Base-by-base conservation (phyloP, 768 basidiomycete genomes). In the Asterophora lycoperdoides region DNA sequence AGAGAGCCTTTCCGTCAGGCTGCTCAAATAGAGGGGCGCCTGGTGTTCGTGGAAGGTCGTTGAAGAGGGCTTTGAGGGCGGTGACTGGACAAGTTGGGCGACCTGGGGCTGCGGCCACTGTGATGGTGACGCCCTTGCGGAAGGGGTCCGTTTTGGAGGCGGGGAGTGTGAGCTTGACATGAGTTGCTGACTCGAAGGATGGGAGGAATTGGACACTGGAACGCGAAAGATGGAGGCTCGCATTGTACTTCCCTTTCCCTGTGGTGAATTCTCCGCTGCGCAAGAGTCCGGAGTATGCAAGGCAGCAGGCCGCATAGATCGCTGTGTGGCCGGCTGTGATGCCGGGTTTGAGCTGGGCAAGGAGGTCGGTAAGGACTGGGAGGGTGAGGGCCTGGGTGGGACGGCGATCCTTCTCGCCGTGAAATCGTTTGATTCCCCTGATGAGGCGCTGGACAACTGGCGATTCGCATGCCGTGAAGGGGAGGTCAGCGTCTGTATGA, bases 101-200 rank as follows among this genome's bases (percentile, higher is more conserved):
- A 37, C 30, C 51, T 11, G 54, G 60, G 1, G 55, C 59, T 4
- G 55, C 50, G 1, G 65, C 60, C 13, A 68, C 23, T 14, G n/a
- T 3, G 11, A 50, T 30, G 4, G 33, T 17, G 40, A 48, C 34
- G 8, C 49, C 49, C 33, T 50, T 43, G 6, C 66, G 56, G 47
- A 71, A 72, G 1, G 68, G 68, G 56, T 71, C 66, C 1, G 68
- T 70, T 47, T 72, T 72, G 2, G 69, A 72, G 1, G 59, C 55
- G 3, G 68, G 67, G 1, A 72, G 56, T 2, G 56, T 58, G 33
- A 69, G 54, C 9, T 38, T 41, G 20, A 65, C 17, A 30, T 65
- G 61, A 2, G 58, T 58, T 5, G 64, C 53, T 17, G 51, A 69
- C 68, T 14, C 52, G n/a, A n/a, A n/a, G n/a, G n/a, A n/a, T n/a